These are phyloP conservation scores for Hypoxylon cercidicola DNA, from an alignment of 495 filamentous ascomycete species.

Conservation along the genomic window DNA sequence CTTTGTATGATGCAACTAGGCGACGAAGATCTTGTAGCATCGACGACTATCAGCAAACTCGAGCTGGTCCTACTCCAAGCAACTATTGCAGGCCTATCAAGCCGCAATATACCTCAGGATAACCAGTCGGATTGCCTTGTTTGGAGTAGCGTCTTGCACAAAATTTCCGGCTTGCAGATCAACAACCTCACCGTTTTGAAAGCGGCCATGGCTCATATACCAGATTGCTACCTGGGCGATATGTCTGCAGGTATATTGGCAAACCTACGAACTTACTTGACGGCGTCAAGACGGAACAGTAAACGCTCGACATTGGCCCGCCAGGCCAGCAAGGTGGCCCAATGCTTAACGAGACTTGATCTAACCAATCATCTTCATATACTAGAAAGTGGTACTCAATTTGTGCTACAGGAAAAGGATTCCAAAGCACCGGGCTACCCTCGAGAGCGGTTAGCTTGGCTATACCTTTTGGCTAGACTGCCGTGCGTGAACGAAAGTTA, in stretches of 20 bases:
- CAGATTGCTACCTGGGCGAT: conserved; percentile 19
- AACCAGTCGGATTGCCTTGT: conserved; percentile 13
- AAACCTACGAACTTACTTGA: conserved; percentile 29
- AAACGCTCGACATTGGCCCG: conserved; percentile 11
- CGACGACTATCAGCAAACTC: conserved; percentile 1
- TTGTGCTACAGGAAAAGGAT: conserved; percentile 19
- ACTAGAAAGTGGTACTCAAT: conserved; percentile 27
- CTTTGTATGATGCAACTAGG: conserved; percentile 6
- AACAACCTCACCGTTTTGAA: conserved; percentile 34
- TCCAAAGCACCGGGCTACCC: conserved; percentile 12
- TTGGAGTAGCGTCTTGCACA: conserved; percentile 36
- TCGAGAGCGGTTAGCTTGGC: conserved; percentile 36
- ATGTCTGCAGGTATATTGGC: conserved; percentile 19
- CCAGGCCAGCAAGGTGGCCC: conserved; percentile 40
- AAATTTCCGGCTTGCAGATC: conserved; percentile 28
- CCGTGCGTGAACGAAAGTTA: conserved; percentile 29
- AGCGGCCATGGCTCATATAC: conserved; percentile 35
- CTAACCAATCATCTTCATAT: conserved; percentile 20
- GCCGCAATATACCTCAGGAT: neutral
- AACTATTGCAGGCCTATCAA: conserved; percentile 36
- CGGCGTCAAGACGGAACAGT: neutral
- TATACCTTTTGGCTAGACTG: conserved; percentile 39
- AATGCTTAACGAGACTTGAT: conserved; percentile 27
- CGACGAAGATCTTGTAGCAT: neutral
- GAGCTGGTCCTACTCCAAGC: conserved; percentile 34